Evolutionary conservation across 2,329 filamentous ascomycete species (phyloP), one percentile per base, ranked within the genome.

Genomic region (Fusarium nanum): DNA sequence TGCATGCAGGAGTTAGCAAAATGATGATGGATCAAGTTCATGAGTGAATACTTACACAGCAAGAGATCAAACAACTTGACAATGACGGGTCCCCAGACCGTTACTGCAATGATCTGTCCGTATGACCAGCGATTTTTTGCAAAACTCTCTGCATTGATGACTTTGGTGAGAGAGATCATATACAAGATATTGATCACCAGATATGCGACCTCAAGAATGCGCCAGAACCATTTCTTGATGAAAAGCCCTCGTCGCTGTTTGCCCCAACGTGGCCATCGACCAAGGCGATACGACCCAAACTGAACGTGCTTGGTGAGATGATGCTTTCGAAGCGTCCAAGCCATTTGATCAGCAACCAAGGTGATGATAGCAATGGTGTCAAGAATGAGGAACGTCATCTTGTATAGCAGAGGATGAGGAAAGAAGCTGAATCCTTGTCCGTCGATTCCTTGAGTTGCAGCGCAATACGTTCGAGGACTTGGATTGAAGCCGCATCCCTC

Each of bases 51-150:
- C 79, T 76, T 71, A 80, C 79, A 80, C n/a, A 81, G 56, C 14
- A 79, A 72, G 5, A 81, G 73, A 40, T 80, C 77, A 60, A 81
- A 78, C n/a, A 81, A 56, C 56, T 81, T 81, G 44, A 81, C 78
- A 56, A 81, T 80, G 61, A 81, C 78, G 11, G 79, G 79, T 0
- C 79, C 79, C 79, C 79, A 81, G 7, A 81, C 78, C 0, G 79
- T 80, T 34, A 81, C 78, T 41, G 79, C 79, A 44, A 81, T 81
- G 56, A 81, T 81, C 57, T 81, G 79, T 8, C 79, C 79, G 23
- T 81, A 81, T 0, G 75, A 77, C 79, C 79, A 81, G 22, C 73
- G 72, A 25, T 76, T 79, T 2, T 76, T 74, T 23, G 76, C 75
- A 50, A 81, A 81, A 46, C 77, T 81, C 54, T 81, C 77, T 9